phyloP scores from a whole-genome alignment of 768 basidiomycete genomes.

The Ramaria rubella region DNA sequence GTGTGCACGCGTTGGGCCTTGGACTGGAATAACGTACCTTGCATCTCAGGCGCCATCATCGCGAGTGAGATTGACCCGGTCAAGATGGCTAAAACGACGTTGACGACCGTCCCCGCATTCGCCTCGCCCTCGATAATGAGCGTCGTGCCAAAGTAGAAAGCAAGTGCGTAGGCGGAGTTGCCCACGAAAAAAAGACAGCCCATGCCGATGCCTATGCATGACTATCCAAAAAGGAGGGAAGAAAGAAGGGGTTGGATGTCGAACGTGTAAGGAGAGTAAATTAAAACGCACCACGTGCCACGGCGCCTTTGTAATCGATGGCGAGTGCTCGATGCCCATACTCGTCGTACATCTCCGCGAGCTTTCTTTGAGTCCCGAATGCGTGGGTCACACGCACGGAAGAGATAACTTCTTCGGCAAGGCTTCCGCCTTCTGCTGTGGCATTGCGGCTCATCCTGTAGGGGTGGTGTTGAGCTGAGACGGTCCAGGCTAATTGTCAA shows the following conservation, averaged over 20 bases:
- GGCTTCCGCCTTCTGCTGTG: slow-evolving; percentile 69
- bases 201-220: slow-evolving; percentile 43
- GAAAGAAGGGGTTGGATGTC: not conserved
- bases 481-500: too few relatives aligned
- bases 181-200: slow-evolving; percentile 80
- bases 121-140: slow-evolving; percentile 64
- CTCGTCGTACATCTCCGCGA: slow-evolving; percentile 58
- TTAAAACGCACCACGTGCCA: slow-evolving; percentile 42
- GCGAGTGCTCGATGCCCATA: slow-evolving; percentile 47
- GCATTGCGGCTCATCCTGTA: slow-evolving; percentile 61
- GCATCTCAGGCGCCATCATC: slow-evolving; percentile 80
- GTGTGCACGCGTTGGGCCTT: not conserved
- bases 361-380: slow-evolving; percentile 70
- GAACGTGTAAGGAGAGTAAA: not conserved
- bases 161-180: slow-evolving; percentile 68
- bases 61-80: slow-evolving; percentile 90
- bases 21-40: too few relatives aligned
- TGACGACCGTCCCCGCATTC: slow-evolving; percentile 69
- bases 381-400: slow-evolving; percentile 89
- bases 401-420: slow-evolving; percentile 92
- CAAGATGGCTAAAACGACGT: slow-evolving; percentile 76
- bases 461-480: not conserved
- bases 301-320: slow-evolving; percentile 52
- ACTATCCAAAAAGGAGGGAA: not conserved
- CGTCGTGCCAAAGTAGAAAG: slow-evolving; percentile 86